Evolutionary conservation across 805 yeast species (phyloP).

Genomic region (Candida sphagnicola): DNA sequence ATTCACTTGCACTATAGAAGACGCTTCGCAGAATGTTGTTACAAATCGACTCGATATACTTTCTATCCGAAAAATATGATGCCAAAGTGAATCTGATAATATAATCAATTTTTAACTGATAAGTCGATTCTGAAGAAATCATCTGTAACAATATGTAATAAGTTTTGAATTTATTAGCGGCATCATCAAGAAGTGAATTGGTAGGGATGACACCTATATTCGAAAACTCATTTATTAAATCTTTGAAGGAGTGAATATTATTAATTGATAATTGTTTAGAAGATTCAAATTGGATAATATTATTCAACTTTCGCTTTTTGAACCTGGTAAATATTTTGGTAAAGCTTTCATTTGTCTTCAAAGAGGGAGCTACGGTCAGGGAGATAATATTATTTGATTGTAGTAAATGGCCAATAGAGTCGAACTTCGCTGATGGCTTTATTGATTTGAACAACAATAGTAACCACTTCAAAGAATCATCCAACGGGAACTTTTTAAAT

Average conservation of each 20-base stretch:
- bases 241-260: background rate
- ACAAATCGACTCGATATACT: background rate
- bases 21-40: background rate
- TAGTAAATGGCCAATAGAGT: background rate
- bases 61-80: background rate
- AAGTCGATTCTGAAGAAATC: background rate
- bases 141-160: constrained; percentile 2
- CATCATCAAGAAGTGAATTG: constrained; percentile 1
- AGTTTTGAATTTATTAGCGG: background rate
- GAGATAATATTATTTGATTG: background rate
- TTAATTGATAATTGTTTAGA: constrained; percentile 1
- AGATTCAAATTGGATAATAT: background rate
- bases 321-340: background rate
- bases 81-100: background rate
- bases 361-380: background rate
- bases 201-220: background rate
- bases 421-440: constrained; percentile 15
- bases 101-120: constrained; percentile 2
- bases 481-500: constrained; percentile 26
- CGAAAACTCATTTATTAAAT: background rate
- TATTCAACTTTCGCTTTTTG: background rate
- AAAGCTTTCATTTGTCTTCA: background rate
- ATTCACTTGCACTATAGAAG: background rate
- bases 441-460: constrained; percentile 17
- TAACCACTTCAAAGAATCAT: constrained; percentile 20